Evolutionary conservation across 2,329 filamentous ascomycete genomes (phyloP).

Genomic region (Coniochaeta sp.): DNA sequence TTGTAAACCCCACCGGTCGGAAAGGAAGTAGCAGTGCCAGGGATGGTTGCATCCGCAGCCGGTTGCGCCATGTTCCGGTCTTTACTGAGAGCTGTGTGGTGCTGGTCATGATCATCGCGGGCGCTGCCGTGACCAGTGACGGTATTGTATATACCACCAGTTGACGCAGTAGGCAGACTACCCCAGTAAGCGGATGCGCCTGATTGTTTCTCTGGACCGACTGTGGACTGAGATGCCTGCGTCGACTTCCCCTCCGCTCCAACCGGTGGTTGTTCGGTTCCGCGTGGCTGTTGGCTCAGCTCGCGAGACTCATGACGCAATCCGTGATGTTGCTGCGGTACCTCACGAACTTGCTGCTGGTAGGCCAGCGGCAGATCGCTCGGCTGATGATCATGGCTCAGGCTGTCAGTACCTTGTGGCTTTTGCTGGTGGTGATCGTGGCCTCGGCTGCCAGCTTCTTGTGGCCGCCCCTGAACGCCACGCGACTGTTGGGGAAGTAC

Average conservation of each 20-base stretch:
- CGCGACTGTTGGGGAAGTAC: background rate
- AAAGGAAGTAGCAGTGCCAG: background rate
- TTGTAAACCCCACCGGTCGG: conserved; percentile 12
- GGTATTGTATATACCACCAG: conserved; percentile 14
- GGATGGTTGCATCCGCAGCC: background rate
- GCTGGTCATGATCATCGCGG: conserved; percentile 12
- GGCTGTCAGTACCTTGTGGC: background rate
- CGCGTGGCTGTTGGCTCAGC: background rate
- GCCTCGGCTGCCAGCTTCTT: background rate
- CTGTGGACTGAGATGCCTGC: background rate
- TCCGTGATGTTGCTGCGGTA: background rate
- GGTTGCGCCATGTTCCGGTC: background rate
- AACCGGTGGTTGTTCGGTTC: background rate
- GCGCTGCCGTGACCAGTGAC: conserved; percentile 14
- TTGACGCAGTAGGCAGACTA: conserved; percentile 7
- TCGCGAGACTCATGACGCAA: background rate
- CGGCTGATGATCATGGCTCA: background rate
- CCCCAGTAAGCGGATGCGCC: conserved; percentile 13
- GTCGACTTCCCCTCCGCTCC: background rate
- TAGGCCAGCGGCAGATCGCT: background rate
- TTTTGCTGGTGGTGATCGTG: background rate
- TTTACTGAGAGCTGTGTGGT: conserved; percentile 9
- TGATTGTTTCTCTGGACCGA: background rate
- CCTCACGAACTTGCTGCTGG: background rate
- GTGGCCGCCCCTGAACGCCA: background rate